Percentiles rank a stretch among this genome's conserved stretches.
These are phyloP conservation scores for Geotrichum restrictum DNA, from an alignment of 1,139 yeast species.

Conservation along the genomic window DNA sequence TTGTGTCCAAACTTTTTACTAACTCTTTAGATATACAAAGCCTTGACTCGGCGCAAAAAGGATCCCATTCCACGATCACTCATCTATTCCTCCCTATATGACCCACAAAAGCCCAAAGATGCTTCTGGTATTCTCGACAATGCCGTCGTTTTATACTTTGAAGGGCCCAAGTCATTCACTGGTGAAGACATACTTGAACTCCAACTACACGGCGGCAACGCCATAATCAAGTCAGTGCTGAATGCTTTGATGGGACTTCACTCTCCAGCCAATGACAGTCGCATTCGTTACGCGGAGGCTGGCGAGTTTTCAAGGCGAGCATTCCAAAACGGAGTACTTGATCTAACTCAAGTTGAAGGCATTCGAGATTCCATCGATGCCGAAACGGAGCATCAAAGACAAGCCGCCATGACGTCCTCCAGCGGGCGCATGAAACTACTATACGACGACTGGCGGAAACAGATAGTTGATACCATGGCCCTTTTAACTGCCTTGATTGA, in stretches of 20 bases:
- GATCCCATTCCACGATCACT: slow-evolving; percentile 54
- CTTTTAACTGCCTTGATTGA: slow-evolving; percentile 83
- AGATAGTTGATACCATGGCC: slow-evolving; percentile 64
- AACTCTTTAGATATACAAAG: slow-evolving; percentile 37
- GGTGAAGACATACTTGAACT: slow-evolving; percentile 88
- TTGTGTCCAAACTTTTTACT: neutral
- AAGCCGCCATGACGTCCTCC: slow-evolving; percentile 68
- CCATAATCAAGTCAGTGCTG: slow-evolving; percentile 69
- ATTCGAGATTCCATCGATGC: slow-evolving; percentile 86
- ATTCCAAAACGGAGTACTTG: slow-evolving; percentile 62
- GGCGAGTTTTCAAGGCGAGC: slow-evolving; percentile 92
- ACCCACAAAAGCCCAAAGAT: slow-evolving; percentile 22
- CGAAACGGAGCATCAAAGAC: slow-evolving; percentile 84
- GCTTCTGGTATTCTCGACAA: slow-evolving; percentile 60
- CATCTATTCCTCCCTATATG: slow-evolving; percentile 44
- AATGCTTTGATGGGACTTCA: slow-evolving; percentile 39
- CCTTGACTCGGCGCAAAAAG: slow-evolving; percentile 44
- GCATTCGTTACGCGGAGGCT: slow-evolving; percentile 77
- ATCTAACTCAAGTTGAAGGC: slow-evolving; percentile 85
- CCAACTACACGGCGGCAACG: slow-evolving; percentile 91
- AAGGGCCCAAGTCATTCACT: slow-evolving; percentile 78
- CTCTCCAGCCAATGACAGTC: slow-evolving; percentile 29
- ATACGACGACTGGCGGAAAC: slow-evolving; percentile 64
- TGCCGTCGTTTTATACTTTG: slow-evolving; percentile 65
- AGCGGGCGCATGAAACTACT: slow-evolving; percentile 58